Evolutionary conservation across 768 basidiomycete genomes (phyloP).

Genomic region (Clavulina sp.): DNA sequence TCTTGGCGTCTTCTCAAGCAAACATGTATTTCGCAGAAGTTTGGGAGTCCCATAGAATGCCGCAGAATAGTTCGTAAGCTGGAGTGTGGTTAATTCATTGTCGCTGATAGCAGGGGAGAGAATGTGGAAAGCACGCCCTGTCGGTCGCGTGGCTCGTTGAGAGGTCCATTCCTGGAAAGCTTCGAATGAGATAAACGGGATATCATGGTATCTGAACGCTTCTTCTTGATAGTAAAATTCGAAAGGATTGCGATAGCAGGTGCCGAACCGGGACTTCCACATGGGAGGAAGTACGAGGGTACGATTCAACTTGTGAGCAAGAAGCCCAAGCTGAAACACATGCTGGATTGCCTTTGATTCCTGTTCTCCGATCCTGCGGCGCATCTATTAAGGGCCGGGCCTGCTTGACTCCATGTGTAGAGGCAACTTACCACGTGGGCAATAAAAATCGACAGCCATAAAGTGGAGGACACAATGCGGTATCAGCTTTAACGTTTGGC

Average conservation of each 20-base stretch:
- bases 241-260: conserved; percentile 21
- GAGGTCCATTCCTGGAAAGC: background rate
- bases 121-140: background rate
- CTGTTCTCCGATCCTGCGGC: conserved; percentile 32
- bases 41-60: background rate
- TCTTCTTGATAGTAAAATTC: background rate
- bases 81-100: background rate
- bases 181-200: background rate
- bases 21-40: background rate
- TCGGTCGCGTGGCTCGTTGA: background rate
- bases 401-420: no score
- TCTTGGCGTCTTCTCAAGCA: background rate
- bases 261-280: conserved; percentile 34
- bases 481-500: background rate
- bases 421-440: conserved; percentile 13
- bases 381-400: background rate
- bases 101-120: no score
- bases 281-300: conserved; percentile 47
- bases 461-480: background rate
- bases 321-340: conserved; percentile 31
- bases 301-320: conserved; percentile 33
- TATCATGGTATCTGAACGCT: background rate
- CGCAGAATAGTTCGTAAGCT: background rate
- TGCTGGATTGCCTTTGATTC: conserved; percentile 42
- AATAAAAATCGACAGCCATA: conserved; percentile 30